Base-by-base conservation (phyloP, 345 rosid species). In the Melaleuca alternifolia region DNA sequence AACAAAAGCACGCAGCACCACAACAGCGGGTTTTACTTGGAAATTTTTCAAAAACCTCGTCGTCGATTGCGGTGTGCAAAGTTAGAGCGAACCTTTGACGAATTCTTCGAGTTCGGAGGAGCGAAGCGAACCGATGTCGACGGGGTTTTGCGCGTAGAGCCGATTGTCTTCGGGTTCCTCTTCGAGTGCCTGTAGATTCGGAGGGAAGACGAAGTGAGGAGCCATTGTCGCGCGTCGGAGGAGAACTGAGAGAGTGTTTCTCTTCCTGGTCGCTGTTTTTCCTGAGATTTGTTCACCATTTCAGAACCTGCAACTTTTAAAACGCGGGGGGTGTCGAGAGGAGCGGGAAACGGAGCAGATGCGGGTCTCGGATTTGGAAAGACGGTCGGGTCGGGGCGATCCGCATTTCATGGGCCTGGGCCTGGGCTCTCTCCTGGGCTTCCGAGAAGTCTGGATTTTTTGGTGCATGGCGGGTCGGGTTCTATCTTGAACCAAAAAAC, bases 141-240 rank as follows among this genome's bases (percentile, higher is more conserved):
- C 84, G 84, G 92, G 91, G 77, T 91, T 92, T 77, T 89, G 96
- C 23, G 89, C 98, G 87, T 71, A 92, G 82, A 96, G 92, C 14
- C 94, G 95, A 76, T 79, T 88, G 84, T 93, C 93, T 28, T 86
- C 92, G 23, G 87, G 91, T 23, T 92, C 97, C 54, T 89, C 91
- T 88, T 94, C 97, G 54, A 97, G 94, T 86, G 94, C 94, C 88
- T 89, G 93, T 5, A 96, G 90, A 50, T 87, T 94, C 84, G 89
- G 91, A 33, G 99, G 98, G 89, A 97, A 95, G 61, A 94, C 91
- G 85, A 97, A 97, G 16, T 90, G 93, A 85, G 94, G 97, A 90
- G 96, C 93, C 99, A 97, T 97, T 89, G 81, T 71, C 81, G 77
- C 46, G 46, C 81, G 81, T 56, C 84, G 21, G 84, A 59, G 57